phyloP scores from a whole-genome alignment of 2,329 filamentous ascomycete species.

The Diaporthe humulicola region DNA sequence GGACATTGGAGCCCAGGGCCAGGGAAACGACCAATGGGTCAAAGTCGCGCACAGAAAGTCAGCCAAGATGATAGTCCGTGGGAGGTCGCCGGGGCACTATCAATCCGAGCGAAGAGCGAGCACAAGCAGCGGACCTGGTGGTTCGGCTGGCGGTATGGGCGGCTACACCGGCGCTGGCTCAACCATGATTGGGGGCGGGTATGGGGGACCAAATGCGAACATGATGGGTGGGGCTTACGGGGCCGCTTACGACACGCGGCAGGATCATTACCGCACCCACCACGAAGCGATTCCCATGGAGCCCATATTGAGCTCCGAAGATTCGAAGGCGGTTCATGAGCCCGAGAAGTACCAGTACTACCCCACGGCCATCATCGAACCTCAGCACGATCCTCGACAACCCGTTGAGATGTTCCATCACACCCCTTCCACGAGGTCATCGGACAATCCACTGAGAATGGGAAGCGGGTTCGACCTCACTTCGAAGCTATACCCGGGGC shows the following conservation, averaged over 20 bases:
- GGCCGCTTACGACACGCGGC: conserved; percentile 55
- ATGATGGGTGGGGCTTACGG: conserved; percentile 56
- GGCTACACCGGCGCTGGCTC: conserved; percentile 54
- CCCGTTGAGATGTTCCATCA: conserved; percentile 63
- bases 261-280: conserved; percentile 57
- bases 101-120: conserved; percentile 78
- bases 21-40: conserved; percentile 68
- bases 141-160: conserved; percentile 73
- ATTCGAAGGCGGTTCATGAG: conserved; percentile 63
- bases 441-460: conserved; percentile 50
- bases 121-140: conserved; percentile 75
- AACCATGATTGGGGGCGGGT: conserved; percentile 55
- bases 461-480: conserved; percentile 46
- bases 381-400: conserved; percentile 56
- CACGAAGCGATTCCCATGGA: conserved; percentile 66
- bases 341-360: conserved; percentile 69
- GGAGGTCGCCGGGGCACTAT: conserved; percentile 85
- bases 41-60: conserved; percentile 81
- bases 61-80: conserved; percentile 88
- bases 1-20: conserved; percentile 67
- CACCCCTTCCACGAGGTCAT: conserved; percentile 50
- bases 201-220: conserved; percentile 51
- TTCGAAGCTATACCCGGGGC: conserved; percentile 60
- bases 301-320: conserved; percentile 64
- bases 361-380: conserved; percentile 64